Conservation (phyloP, 2,329 filamentous ascomycete genomes). For the Volutella citrinella region DNA sequence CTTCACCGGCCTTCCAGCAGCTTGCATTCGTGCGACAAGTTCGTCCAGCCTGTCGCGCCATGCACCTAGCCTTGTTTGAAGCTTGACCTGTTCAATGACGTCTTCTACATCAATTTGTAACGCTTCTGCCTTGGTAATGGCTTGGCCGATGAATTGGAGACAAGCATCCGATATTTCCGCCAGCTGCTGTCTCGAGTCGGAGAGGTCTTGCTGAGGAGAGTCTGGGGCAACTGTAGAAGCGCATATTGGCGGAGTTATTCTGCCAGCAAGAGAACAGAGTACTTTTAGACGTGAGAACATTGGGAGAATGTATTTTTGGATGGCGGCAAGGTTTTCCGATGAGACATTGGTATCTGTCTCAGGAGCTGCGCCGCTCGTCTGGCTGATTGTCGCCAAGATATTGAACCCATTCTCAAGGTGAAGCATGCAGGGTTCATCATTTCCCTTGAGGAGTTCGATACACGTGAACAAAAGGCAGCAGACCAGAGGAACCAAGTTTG, state of each 20-base stretch:
- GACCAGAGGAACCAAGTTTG: slow-evolving; percentile 3
- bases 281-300: slow-evolving; percentile 3
- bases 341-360: not conserved
- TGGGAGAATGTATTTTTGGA: slow-evolving; percentile 5
- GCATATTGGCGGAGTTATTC: slow-evolving; percentile 1
- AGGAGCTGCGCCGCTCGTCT: not conserved
- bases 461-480: slow-evolving; percentile 7
- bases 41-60: not conserved
- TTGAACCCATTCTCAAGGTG: slow-evolving; percentile 4
- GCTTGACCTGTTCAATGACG: slow-evolving; percentile 5
- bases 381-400: slow-evolving; percentile 1
- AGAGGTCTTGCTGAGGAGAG: slow-evolving; percentile 1
- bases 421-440: slow-evolving; percentile 1
- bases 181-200: not conserved
- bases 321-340: not conserved
- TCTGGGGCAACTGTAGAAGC: not conserved
- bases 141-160: slow-evolving; percentile 1
- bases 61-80: slow-evolving; percentile 4
- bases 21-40: slow-evolving; percentile 2
- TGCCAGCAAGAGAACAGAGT: slow-evolving; percentile 6
- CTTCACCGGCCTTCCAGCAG: not conserved
- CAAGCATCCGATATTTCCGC: slow-evolving; percentile 1
- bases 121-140: not conserved
- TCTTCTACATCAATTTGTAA: slow-evolving; percentile 4
- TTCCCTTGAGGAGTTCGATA: slow-evolving; percentile 5